Conservation (phyloP, 306 rosid species). For the Erythrophleum fordii region DNA sequence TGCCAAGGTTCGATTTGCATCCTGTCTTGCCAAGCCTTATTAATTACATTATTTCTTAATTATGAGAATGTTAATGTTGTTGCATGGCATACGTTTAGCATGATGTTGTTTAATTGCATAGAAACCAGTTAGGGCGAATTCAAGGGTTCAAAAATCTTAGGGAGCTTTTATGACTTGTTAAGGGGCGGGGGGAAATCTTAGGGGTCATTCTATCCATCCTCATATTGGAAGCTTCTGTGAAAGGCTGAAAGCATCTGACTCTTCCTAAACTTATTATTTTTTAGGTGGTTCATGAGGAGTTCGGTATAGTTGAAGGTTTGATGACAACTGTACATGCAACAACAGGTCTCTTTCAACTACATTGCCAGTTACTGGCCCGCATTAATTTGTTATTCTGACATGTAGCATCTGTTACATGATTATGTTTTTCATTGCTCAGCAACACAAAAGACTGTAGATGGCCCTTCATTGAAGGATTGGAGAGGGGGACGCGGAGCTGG, state of each 20-base stretch:
- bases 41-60: neutral
- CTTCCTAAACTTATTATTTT: conserved; percentile 4
- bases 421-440: conserved; percentile 58
- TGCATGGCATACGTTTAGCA: neutral
- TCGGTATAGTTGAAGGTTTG: conserved; percentile 94
- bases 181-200: neutral
- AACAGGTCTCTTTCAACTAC: conserved; percentile 64
- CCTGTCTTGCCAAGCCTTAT: conserved; percentile 14
- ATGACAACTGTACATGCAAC: conserved; percentile 99
- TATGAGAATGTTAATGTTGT: neutral
- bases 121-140: neutral
- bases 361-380: neutral
- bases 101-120: neutral
- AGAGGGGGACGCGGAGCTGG: conserved; percentile 97
- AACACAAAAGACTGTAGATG: conserved; percentile 97
- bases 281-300: conserved; percentile 94
- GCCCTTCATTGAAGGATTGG: conserved; percentile 99
- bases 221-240: neutral
- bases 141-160: neutral
- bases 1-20: conserved; percentile 78
- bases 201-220: neutral
- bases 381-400: neutral
- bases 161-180: neutral
- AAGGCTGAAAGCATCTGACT: neutral
- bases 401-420: conserved; percentile 28